phyloP scores from a whole-genome alignment of 2,329 filamentous ascomycete species.

The Penicillium frequentans region DNA sequence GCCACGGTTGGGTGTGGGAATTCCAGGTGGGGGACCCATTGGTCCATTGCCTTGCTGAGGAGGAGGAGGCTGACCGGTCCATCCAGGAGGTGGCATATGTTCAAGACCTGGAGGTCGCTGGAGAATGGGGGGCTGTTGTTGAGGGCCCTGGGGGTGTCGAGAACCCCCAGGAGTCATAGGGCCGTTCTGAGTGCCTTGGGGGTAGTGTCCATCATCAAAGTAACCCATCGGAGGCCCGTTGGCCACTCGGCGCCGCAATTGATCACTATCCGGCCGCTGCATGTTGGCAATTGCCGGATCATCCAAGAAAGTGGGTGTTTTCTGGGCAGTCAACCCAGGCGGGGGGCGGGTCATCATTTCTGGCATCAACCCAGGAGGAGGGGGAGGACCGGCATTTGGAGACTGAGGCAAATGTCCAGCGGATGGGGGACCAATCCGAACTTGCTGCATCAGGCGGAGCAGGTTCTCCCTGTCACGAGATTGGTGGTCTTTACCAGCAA shows the following conservation, averaged over 20 bases:
- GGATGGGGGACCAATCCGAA: constrained; percentile 35
- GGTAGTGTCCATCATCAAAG: constrained; percentile 43
- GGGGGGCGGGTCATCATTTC: constrained; percentile 37
- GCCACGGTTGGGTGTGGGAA: constrained; percentile 36
- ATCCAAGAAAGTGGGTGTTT: constrained; percentile 41
- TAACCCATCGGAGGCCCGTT: constrained; percentile 42
- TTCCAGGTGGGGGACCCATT: constrained; percentile 41
- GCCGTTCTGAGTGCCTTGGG: constrained; percentile 27
- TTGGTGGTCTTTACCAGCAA: constrained; percentile 42
- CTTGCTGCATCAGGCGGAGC: constrained; percentile 76
- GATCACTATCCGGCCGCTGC: constrained; percentile 39
- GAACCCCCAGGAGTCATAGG: constrained; percentile 37
- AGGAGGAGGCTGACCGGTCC: constrained; percentile 37
- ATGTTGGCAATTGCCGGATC: constrained; percentile 46
- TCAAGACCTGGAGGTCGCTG: constrained; percentile 48
- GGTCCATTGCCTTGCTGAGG: constrained; percentile 37
- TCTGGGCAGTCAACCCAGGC: constrained; percentile 36
- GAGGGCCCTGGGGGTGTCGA: constrained; percentile 33
- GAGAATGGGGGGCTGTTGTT: constrained; percentile 36
- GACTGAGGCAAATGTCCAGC: constrained; percentile 30
- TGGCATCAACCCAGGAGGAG: constrained; percentile 37
- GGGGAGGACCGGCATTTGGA: constrained; percentile 29
- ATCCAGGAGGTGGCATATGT: constrained; percentile 42
- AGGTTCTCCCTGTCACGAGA: constrained; percentile 75
- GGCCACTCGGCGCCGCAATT: constrained; percentile 37